Conservation (phyloP, 2,329 filamentous ascomycete species). For the Colletotrichum aenigma region DNA sequence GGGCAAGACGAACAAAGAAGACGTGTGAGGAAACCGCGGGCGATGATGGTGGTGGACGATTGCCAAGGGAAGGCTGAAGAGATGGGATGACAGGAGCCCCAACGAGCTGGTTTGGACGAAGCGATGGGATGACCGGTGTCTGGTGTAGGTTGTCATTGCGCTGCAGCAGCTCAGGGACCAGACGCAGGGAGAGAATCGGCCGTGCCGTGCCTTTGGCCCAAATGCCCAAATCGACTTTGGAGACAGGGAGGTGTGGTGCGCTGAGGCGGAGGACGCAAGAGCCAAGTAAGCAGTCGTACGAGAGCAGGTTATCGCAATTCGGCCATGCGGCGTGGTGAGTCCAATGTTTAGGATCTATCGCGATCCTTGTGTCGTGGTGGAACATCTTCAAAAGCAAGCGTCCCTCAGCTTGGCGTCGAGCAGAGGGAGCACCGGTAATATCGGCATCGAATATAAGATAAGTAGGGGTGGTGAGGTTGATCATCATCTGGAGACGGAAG, state of each 20-base stretch:
- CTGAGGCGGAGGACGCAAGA: background rate
- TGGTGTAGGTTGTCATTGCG: background rate
- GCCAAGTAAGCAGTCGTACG: background rate
- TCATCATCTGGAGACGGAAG: background rate
- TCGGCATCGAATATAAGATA: background rate
- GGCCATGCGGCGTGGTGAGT: background rate
- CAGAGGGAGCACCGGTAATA: background rate
- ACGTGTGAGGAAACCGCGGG: background rate
- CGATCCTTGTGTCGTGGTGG: background rate
- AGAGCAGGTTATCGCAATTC: background rate
- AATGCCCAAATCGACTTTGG: background rate
- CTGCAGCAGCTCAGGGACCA: background rate
- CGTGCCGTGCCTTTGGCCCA: background rate
- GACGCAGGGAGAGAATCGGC: background rate
- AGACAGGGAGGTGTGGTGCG: background rate
- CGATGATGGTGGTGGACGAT: background rate
- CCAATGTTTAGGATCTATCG: constrained; percentile 17
- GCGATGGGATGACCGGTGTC: background rate
- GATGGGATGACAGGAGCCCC: background rate
- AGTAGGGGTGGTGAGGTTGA: background rate
- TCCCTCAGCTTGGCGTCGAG: background rate
- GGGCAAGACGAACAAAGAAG: background rate
- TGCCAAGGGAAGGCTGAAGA: background rate
- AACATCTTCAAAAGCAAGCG: background rate
- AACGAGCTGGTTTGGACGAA: background rate